These are phyloP conservation scores for Artemisia tridentata DNA, from an alignment of 129 eudicot genomes.

Conservation along the genomic window DNA sequence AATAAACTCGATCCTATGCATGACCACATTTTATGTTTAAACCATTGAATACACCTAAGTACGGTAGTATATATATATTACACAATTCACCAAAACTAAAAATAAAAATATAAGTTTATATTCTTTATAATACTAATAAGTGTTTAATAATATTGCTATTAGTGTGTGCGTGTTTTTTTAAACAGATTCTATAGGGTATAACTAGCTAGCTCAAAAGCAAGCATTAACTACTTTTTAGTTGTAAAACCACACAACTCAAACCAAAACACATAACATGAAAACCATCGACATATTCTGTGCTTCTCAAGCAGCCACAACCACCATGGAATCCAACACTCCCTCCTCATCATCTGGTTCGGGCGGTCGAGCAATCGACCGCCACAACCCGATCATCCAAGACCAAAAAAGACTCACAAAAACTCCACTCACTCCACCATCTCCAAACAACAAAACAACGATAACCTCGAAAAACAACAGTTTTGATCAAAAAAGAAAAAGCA, in stretches of 20 bases:
- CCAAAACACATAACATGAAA: constrained; percentile 28
- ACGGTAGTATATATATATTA: too few species aligned
- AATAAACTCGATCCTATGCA: too few species aligned
- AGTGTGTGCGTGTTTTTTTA: constrained; percentile 7
- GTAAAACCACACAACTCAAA: constrained; percentile 19
- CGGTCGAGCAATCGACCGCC: constrained; percentile 83
- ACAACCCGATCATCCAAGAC: constrained; percentile 82
- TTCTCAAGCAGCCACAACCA: constrained; percentile 47
- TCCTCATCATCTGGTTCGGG: constrained; percentile 39
- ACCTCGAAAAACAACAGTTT: constrained; percentile 12
- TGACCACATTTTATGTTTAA: too few species aligned
- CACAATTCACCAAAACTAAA: too few species aligned
- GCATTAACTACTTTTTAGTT: constrained; percentile 4
- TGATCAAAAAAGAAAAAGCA: constrained; percentile 16
- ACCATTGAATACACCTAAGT: too few species aligned
- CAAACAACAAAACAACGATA: constrained; percentile 12
- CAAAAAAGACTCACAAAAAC: constrained; percentile 36
- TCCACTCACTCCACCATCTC: constrained; percentile 16
- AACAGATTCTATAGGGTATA: constrained; percentile 22
- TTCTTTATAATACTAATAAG: too few species aligned
- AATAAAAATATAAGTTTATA: too few species aligned
- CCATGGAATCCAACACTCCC: constrained; percentile 34
- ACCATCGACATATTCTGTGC: constrained; percentile 47
- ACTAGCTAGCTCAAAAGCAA: constrained; percentile 20
- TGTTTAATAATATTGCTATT: too few species aligned